Evolutionary conservation across 345 rosid species (phyloP), one percentile per base, ranked within the genome.

Genomic region (Arabidopsis arenosa): DNA sequence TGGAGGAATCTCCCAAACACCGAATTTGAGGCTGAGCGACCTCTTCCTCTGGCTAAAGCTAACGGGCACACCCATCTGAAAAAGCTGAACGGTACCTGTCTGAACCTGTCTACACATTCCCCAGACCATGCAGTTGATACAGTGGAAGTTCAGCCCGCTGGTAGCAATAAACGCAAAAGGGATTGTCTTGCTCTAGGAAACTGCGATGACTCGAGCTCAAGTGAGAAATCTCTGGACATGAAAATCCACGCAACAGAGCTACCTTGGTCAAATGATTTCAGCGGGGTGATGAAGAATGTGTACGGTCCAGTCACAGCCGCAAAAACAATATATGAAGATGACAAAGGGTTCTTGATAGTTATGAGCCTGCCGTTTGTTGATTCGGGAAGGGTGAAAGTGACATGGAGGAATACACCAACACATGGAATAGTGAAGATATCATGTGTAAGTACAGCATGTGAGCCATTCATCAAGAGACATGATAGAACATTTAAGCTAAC

Each of bases 401-500:
- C 96, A 18, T 92, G 97, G 97, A 87, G 86, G 77, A 92, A 92
- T 63, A 84, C 90, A 61, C 83, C 73, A 61, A 63, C 83, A 0
- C 91, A 86, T 51, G 97, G 97, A n/a, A 86, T 90, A 18, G 90
- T 92, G 39, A 92, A 92, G 85, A 83, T 92, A 79, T 87, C 92
- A 35, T 92, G 92, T 65, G 81, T 81, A 69, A 92, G 97, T 66
- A 92, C 89, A 53, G 84, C 92, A 9, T 60, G 93, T 65, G 80
- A 87, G 84, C 97, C 96, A 41, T 86, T 88, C 72, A 85, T 92
- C 71, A 86, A 85, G 82, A 83, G 93, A 76, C 87, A 81, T 55
- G 89, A 87, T 72, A 85, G 97, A 83, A 88, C 97, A 57, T 92
- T 90, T 77, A 92, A 90, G 87, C 90, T 90, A 82, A 86, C 96